Conservation (phyloP, 352 stramenopile species). For the Discostella stelligera region DNA sequence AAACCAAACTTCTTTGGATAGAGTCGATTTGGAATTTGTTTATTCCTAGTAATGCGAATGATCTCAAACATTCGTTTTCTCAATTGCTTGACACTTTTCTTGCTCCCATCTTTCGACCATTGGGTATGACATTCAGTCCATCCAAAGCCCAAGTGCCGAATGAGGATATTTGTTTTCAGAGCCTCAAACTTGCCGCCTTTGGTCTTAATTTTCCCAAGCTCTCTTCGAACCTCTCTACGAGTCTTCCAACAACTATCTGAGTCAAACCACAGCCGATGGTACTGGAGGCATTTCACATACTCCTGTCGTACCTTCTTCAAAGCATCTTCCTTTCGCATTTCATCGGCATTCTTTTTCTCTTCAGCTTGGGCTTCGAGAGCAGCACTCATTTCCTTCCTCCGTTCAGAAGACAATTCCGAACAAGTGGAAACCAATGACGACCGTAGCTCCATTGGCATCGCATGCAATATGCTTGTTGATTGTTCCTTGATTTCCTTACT, state of each 20-base stretch:
- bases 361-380: slow-evolving; percentile 9
- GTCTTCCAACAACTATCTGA: slow-evolving; percentile 36
- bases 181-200: slow-evolving; percentile 15
- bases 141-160: slow-evolving; percentile 13
- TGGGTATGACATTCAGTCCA: slow-evolving; percentile 11
- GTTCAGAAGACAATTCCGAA: slow-evolving; percentile 14
- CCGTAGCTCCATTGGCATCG: slow-evolving; percentile 24
- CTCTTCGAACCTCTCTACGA: slow-evolving; percentile 15
- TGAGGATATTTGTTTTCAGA: slow-evolving; percentile 30
- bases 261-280: neutral
- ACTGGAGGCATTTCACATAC: slow-evolving; percentile 5
- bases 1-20: no score
- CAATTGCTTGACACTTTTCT: slow-evolving; percentile 7
- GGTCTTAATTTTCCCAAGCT: slow-evolving; percentile 17
- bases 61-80: slow-evolving; percentile 4
- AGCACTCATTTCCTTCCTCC: slow-evolving; percentile 7
- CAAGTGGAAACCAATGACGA: neutral
- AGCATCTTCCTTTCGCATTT: slow-evolving; percentile 9
- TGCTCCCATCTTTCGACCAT: slow-evolving; percentile 32
- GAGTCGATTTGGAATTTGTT: neutral
- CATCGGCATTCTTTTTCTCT: neutral
- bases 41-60: neutral
- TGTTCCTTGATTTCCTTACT: slow-evolving; percentile 11
- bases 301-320: slow-evolving; percentile 12
- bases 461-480: slow-evolving; percentile 24